Base-by-base conservation (phyloP, 1,284 basidiomycete genomes). In the Rhizoctonia solani region DNA sequence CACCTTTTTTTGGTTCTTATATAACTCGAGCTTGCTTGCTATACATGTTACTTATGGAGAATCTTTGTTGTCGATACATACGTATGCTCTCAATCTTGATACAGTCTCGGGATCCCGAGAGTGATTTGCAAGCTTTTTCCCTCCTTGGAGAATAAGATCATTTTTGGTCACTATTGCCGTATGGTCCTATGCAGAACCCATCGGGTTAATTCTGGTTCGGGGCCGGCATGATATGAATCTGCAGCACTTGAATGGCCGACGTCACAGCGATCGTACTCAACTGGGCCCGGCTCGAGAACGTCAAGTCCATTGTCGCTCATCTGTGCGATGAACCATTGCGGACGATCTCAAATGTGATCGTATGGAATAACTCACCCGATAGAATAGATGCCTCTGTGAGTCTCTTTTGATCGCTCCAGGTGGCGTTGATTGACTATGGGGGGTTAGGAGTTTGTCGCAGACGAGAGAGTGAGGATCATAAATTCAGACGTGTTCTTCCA, bases 241-340 rank as follows among this genome's bases (percentile, higher is more conserved):
- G n/a, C n/a, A n/a, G n/a, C n/a, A n/a, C n/a, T n/a, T n/a, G 37
- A 16, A 39, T 39, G 5, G 19, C 44, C 4, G 46, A 39, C 29
- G 44, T 61, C 14, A 61, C 58, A 16, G 58, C 58, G 3, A 29
- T 61, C 16, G 58, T 61, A n/a, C 37, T 61, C 4, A 61, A 61
- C 16, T 61, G 46, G 23, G 58, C 58, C 29, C 58, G 58, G 16
- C 14, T 61, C 3, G 58, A 61, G 23, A 61, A 61, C 21, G 58
- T 61, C 11, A 61, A 61, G 23, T 19, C n/a, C 13, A 61, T 61
- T 37, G 46, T 50, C 13, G 44, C 58, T 21, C 44, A 61, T 14
- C 13, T 61, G 19, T 61, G 58, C 16, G 41, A 34, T 21, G 44
- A 49, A 61, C 32, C 21, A 23, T 47, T 61, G 2, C 58, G 58